Evolutionary conservation across 345 rosid genomes (phyloP).

Genomic region (Linum trigynum): DNA sequence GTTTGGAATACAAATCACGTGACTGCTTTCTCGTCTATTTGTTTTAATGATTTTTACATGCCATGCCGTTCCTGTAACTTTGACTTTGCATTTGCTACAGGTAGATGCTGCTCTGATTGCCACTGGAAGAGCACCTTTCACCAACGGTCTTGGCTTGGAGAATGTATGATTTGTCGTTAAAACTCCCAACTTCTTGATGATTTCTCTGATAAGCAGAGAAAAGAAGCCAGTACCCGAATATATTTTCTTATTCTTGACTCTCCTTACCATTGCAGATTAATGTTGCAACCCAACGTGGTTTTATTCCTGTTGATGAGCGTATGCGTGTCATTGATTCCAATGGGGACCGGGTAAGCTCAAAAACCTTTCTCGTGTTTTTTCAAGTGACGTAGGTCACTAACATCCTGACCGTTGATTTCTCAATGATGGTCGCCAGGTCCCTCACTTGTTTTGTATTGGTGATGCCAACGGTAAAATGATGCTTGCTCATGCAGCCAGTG

Average conservation of each 20-base stretch:
- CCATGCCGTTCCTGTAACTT: constrained; percentile 4
- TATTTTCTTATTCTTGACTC: not conserved
- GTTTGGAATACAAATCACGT: not conserved
- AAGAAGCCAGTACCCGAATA: constrained; percentile 3
- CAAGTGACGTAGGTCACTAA: not conserved
- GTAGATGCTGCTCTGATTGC: constrained; percentile 98
- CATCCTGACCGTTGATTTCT: constrained; percentile 12
- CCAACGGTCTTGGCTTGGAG: constrained; percentile 94
- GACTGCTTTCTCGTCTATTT: not conserved
- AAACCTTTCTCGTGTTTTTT: constrained; percentile 4
- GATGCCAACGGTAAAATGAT: constrained; percentile 98
- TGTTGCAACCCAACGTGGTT: constrained; percentile 83
- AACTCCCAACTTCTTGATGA: not conserved
- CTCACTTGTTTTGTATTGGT: constrained; percentile 84
- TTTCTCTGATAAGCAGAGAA: not conserved
- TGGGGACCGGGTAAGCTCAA: constrained; percentile 55
- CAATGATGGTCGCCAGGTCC: constrained; percentile 40
- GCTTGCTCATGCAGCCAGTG: constrained; percentile 99
- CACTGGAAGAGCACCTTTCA: constrained; percentile 98
- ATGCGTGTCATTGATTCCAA: constrained; percentile 81
- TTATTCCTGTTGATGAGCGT: constrained; percentile 82
- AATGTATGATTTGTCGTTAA: constrained; percentile 39
- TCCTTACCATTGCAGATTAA: constrained; percentile 41
- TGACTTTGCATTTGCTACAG: constrained; percentile 31
- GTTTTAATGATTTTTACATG: not conserved